A percentile compares a stretch with the other conserved stretches of the same genome.
These are phyloP conservation scores for Lentinula novae-zelandiae DNA, from an alignment of 1,284 basidiomycete species.

Conservation along the genomic window DNA sequence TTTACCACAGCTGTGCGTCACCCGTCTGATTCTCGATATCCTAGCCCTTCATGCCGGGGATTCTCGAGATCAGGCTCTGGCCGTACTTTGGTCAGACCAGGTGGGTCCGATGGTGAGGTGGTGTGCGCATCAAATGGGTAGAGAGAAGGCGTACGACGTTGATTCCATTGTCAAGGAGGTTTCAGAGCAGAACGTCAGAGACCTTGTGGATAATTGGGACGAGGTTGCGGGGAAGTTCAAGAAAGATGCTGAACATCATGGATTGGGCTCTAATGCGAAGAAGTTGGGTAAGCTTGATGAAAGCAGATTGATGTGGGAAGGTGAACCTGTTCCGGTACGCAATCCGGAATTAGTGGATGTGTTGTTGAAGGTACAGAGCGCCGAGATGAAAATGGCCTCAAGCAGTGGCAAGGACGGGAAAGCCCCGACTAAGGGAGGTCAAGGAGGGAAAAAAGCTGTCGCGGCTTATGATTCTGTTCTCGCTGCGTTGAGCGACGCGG, in stretches of 20 bases:
- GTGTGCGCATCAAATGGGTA: conserved; percentile 85
- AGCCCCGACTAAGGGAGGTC: conserved; percentile 20
- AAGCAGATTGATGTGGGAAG: conserved; percentile 74
- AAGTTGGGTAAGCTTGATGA: conserved; percentile 41
- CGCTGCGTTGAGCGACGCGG: conserved; percentile 82
- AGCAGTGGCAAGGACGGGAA: conserved; percentile 18
- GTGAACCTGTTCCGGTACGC: conserved; percentile 78
- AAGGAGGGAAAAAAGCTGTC: conserved; percentile 65
- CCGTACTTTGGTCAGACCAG: conserved; percentile 27
- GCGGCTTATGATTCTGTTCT: conserved; percentile 84
- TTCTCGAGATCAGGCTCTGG: conserved; percentile 90
- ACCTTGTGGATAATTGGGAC: conserved; percentile 66
- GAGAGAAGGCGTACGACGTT: conserved; percentile 76
- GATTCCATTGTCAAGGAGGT: conserved; percentile 77
- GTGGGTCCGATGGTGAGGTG: conserved; percentile 85
- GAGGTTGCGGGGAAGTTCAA: conserved; percentile 52
- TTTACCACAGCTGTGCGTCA: conserved; percentile 73
- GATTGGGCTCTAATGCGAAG: conserved; percentile 27
- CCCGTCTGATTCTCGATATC: conserved; percentile 72
- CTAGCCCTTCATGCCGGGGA: conserved; percentile 67
- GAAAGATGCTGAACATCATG: conserved; percentile 29
- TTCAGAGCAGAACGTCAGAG: conserved; percentile 53
- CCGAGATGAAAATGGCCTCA: conserved; percentile 51
- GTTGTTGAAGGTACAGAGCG: conserved; percentile 79
- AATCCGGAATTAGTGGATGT: conserved; percentile 92